Conservation (phyloP, 176 grass and related monocot species). For the Ensete ventricosum region DNA sequence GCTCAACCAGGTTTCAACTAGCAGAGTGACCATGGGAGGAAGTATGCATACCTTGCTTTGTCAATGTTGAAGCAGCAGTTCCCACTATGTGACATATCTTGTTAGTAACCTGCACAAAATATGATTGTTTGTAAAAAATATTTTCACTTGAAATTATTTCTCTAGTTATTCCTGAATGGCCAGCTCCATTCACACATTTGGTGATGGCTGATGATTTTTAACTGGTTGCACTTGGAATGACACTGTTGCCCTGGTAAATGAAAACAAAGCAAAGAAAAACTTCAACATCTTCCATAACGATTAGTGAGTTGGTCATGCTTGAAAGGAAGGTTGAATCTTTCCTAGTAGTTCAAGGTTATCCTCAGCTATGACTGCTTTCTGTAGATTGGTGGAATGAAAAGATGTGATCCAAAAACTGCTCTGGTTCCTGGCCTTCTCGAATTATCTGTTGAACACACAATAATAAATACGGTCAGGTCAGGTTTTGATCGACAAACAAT, state of each 20-base stretch:
- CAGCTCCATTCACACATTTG: constrained; percentile 3
- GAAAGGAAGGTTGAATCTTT: neutral
- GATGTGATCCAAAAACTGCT: constrained; percentile 44
- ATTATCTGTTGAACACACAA: constrained; percentile 33
- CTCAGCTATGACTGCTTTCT: constrained; percentile 1
- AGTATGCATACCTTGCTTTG: no score
- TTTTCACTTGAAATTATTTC: no score
- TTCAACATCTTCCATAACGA: neutral
- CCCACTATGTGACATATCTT: no score
- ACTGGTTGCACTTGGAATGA: neutral
- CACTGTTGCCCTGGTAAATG: neutral
- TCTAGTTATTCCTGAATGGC: no score
- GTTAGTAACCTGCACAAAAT: no score
- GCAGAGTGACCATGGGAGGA: no score
- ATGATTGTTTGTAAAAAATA: no score
- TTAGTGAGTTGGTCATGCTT: neutral
- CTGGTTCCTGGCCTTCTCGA: constrained; percentile 43
- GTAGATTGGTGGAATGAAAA: constrained; percentile 34
- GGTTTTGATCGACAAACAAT: neutral
- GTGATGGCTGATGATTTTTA: constrained; percentile 1
- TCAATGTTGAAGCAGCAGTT: no score
- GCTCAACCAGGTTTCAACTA: no score
- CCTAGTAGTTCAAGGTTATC: neutral
- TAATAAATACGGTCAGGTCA: constrained; percentile 12
- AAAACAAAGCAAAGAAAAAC: neutral